These are phyloP conservation scores for Marchantia paleacea DNA, from an alignment of 225 moss, liverwort and hornwort genomes.

Conservation along the genomic window DNA sequence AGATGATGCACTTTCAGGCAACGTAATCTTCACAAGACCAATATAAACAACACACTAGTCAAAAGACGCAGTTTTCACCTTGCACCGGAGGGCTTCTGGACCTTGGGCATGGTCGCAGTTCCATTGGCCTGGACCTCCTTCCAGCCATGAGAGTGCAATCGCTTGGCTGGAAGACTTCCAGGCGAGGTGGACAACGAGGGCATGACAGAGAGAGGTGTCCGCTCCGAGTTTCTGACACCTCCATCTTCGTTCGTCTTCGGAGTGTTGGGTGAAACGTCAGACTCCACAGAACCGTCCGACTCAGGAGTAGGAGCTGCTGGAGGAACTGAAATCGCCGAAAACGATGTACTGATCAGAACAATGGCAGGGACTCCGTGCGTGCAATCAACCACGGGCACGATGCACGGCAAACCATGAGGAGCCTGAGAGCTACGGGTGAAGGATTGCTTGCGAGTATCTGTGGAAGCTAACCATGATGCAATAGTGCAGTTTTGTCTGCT, in stretches of 20 bases:
- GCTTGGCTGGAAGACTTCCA: slow-evolving; percentile 63
- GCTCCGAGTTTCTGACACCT: slow-evolving; percentile 21
- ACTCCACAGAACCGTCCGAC: slow-evolving; percentile 13
- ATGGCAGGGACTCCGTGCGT: background rate
- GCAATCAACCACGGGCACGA: background rate
- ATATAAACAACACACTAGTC: background rate
- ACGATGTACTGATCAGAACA: background rate
- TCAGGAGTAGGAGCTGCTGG: slow-evolving; percentile 11
- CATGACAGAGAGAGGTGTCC: slow-evolving; percentile 41
- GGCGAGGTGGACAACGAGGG: slow-evolving; percentile 37
- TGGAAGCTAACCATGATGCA: background rate
- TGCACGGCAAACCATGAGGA: background rate
- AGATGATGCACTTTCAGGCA: background rate
- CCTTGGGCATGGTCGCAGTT: slow-evolving; percentile 41
- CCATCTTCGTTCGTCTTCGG: slow-evolving; percentile 28
- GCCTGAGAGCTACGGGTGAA: background rate
- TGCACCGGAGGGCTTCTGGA: slow-evolving; percentile 45
- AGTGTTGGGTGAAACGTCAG: slow-evolving; percentile 33
- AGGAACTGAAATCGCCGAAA: slow-evolving; percentile 17
- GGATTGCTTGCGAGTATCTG: background rate
- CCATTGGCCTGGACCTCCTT: slow-evolving; percentile 38
- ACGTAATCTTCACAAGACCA: background rate
- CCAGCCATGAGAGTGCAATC: slow-evolving; percentile 65
- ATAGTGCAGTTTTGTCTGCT: background rate
- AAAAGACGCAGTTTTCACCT: slow-evolving; percentile 41